These are phyloP conservation scores for Stagonosporopsis cucurbitacearum DNA, from an alignment of 2,329 filamentous ascomycete genomes.

Conservation along the genomic window DNA sequence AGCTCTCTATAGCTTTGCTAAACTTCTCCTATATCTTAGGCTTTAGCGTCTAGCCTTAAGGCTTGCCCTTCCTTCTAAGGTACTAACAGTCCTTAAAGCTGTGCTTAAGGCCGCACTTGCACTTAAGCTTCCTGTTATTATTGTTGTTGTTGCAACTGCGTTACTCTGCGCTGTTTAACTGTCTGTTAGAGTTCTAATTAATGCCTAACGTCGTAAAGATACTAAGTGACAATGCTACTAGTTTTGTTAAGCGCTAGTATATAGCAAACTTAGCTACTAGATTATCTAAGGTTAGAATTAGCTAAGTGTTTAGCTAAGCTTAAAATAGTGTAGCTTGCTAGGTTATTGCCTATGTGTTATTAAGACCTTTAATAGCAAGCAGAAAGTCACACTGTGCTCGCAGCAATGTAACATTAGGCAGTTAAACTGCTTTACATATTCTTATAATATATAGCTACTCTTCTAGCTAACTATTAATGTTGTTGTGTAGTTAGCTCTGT, in stretches of 20 bases:
- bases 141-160: too few species aligned
- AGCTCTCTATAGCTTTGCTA: slow-evolving; percentile 5
- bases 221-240: slow-evolving; percentile 8
- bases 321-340: too few species aligned
- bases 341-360: too few species aligned
- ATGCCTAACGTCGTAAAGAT: slow-evolving; percentile 5
- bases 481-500: too few species aligned
- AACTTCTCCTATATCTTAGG: slow-evolving; percentile 7
- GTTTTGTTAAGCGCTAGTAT: slow-evolving; percentile 4
- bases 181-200: not conserved
- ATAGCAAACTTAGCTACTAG: slow-evolving; percentile 7
- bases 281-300: not conserved
- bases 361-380: too few species aligned
- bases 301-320: not conserved
- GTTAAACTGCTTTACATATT: too few species aligned
- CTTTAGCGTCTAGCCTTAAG: slow-evolving; percentile 7
- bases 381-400: too few species aligned
- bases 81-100: slow-evolving; percentile 8
- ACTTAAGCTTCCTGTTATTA: not conserved
- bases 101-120: not conserved
- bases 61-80: slow-evolving; percentile 3
- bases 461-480: too few species aligned
- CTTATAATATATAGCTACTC: not conserved
- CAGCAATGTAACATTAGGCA: too few species aligned
- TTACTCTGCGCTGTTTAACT: too few species aligned